Percentiles rank a stretch among this genome's conserved stretches.
Evolutionary conservation across 768 basidiomycete genomes (phyloP).

Genomic region (Cystobasidium ongulense): DNA sequence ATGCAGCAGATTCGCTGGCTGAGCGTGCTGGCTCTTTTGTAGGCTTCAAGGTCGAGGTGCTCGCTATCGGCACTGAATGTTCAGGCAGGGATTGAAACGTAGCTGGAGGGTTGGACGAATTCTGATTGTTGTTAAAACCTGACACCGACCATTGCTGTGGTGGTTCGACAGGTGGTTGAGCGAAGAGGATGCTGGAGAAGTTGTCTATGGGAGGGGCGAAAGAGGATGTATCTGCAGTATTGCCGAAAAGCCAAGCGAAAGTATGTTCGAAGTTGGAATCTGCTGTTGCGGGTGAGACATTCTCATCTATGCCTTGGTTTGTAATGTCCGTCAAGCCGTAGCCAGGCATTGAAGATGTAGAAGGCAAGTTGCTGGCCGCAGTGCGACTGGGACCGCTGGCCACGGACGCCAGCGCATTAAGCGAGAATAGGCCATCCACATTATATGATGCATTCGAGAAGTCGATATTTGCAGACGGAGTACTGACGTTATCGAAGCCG

Average conservation of each 20-base stretch:
- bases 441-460: neutral
- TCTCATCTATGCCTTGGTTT: neutral
- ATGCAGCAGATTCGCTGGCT: neutral
- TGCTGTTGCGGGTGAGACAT: neutral
- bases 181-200: slow-evolving; percentile 3
- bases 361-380: neutral
- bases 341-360: neutral
- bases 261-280: slow-evolving; percentile 10
- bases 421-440: neutral
- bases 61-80: neutral
- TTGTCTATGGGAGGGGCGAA: neutral
- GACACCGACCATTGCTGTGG: neutral
- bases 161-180: neutral
- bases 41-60: neutral
- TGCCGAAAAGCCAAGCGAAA: slow-evolving; percentile 7
- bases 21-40: neutral
- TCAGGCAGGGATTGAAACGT: neutral
- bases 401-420: neutral
- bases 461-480: neutral
- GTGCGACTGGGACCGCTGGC: neutral
- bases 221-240: neutral
- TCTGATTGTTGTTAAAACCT: neutral
- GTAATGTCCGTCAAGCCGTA: neutral
- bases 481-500: neutral
- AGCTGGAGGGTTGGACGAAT: neutral